These are phyloP conservation scores for Orobanche coerulescens DNA, from an alignment of 257 asterid species.

Conservation along the genomic window DNA sequence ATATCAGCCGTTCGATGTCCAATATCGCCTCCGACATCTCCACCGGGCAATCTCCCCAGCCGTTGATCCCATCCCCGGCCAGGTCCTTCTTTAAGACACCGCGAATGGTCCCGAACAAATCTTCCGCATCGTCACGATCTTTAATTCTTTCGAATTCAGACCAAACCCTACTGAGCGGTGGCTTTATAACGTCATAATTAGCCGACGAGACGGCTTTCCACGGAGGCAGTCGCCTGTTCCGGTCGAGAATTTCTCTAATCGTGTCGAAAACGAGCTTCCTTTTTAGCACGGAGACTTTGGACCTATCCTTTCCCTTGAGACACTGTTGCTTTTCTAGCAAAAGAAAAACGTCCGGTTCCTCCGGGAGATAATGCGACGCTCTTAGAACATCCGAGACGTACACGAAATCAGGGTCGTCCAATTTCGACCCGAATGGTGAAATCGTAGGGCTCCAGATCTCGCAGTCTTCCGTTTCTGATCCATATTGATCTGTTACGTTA, in stretches of 20 bases:
- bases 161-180: constrained; percentile 45
- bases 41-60: constrained; percentile 71
- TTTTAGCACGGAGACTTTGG: constrained; percentile 45
- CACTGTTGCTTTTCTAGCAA: constrained; percentile 70
- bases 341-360: constrained; percentile 49
- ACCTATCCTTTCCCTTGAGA: constrained; percentile 52
- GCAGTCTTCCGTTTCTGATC: constrained; percentile 47
- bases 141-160: constrained; percentile 54
- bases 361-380: constrained; percentile 49
- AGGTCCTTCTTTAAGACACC: constrained; percentile 69
- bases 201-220: constrained; percentile 39
- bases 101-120: constrained; percentile 52
- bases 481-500: constrained; percentile 35
- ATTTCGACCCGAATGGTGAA: constrained; percentile 26
- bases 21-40: constrained; percentile 65
- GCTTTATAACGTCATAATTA: constrained; percentile 15
- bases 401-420: constrained; percentile 39
- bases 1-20: constrained; percentile 79
- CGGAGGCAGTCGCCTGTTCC: constrained; percentile 61
- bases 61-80: constrained; percentile 42
- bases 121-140: constrained; percentile 37
- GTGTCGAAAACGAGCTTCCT: constrained; percentile 67
- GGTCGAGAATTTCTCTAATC: constrained; percentile 52
- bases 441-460: constrained; percentile 48
- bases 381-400: constrained; percentile 62